These are phyloP conservation scores for Sambucus nigra DNA, from an alignment of 129 eudicot genomes.

Conservation along the genomic window DNA sequence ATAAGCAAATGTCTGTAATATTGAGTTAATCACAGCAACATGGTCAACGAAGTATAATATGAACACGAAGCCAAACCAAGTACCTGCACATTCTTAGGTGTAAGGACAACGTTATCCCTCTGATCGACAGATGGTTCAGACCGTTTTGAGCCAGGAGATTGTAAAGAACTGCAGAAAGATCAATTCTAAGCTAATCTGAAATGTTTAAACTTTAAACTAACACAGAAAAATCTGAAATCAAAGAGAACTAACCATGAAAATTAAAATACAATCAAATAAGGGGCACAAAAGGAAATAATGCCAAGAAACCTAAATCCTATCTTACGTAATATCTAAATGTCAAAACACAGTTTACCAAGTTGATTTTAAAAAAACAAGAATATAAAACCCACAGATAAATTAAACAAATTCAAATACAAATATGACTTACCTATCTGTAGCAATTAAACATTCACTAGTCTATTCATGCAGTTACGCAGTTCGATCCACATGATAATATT, in stretches of 20 bases:
- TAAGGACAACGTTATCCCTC: constrained; percentile 71
- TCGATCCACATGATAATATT: no score
- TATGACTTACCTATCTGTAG: no score
- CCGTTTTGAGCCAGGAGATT: constrained; percentile 76
- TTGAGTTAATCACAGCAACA: background rate
- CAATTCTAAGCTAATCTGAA: background rate
- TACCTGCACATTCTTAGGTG: constrained; percentile 96
- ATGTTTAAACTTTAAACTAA: background rate
- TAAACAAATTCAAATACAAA: no score
- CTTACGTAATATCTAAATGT: background rate
- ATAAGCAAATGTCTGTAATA: background rate
- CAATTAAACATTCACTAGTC: no score
- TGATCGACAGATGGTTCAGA: constrained; percentile 57
- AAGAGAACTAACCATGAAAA: background rate
- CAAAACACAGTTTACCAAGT: constrained; percentile 2
- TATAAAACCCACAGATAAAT: background rate
- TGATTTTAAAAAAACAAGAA: background rate
- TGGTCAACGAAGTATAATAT: background rate
- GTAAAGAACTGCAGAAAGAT: constrained; percentile 40
- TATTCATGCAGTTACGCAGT: background rate
- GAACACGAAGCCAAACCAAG: constrained; percentile 4
- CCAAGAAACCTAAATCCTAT: background rate
- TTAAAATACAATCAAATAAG: background rate
- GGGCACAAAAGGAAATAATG: background rate
- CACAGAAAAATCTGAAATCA: background rate